These are phyloP conservation scores for Phytophthora tentaculata DNA, from an alignment of 352 stramenopile species.

Conservation along the genomic window DNA sequence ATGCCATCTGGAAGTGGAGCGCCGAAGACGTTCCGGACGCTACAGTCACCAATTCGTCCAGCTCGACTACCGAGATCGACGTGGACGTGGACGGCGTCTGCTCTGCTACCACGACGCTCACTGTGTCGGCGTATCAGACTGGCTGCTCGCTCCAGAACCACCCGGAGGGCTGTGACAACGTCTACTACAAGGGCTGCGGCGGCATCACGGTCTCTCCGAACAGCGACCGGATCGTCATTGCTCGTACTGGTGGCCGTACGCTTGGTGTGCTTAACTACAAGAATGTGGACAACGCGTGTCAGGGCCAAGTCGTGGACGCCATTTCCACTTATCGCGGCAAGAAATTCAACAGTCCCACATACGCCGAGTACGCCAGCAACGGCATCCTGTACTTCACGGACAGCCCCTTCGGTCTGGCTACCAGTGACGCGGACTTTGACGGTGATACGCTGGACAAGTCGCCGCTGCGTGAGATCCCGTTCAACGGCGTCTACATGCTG, in stretches of 20 bases:
- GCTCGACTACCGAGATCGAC: constrained; percentile 42
- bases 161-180: constrained; percentile 63
- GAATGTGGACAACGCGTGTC: constrained; percentile 46
- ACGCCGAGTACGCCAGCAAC: constrained; percentile 64
- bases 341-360: constrained; percentile 81
- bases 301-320: constrained; percentile 78
- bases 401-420: constrained; percentile 78
- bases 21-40: constrained; percentile 45
- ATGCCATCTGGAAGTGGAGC: constrained; percentile 80
- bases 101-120: constrained; percentile 49
- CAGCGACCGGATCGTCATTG: constrained; percentile 74
- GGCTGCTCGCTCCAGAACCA: constrained; percentile 75
- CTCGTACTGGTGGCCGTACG: constrained; percentile 75
- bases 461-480: constrained; percentile 73
- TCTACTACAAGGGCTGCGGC: constrained; percentile 82
- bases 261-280: constrained; percentile 80
- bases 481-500: constrained; percentile 82
- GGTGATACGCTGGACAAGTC: constrained; percentile 73
- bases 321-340: constrained; percentile 77
- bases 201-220: constrained; percentile 74
- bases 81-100: constrained; percentile 43
- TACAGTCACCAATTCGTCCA: constrained; percentile 43
- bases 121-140: constrained; percentile 68
- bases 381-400: constrained; percentile 85
- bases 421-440: constrained; percentile 59